Evolutionary conservation across 345 rosid genomes (phyloP).

Genomic region (Isatis tinctoria): DNA sequence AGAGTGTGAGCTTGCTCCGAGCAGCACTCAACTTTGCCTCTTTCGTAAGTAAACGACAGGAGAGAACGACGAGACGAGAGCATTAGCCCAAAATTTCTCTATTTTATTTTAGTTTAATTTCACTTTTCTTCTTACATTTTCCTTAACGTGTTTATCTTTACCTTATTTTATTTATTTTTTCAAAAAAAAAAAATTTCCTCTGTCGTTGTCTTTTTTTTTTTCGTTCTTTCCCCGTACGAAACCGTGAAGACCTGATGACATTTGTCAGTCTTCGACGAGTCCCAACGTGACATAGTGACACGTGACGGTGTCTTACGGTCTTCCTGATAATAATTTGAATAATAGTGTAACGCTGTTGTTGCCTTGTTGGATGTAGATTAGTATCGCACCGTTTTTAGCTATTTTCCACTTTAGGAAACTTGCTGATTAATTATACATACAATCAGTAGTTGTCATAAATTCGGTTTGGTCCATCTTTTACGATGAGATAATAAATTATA

Average conservation of each 20-base stretch:
- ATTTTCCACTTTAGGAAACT: background rate
- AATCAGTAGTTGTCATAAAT: background rate
- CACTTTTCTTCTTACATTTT: background rate
- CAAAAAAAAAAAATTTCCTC: background rate
- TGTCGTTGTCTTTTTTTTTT: background rate
- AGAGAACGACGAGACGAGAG: conserved; percentile 11
- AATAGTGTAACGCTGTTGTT: background rate
- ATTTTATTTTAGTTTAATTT: background rate
- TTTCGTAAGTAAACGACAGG: conserved; percentile 22
- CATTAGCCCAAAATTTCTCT: background rate
- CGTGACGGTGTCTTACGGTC: conserved; percentile 2
- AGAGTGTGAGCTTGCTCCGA: background rate
- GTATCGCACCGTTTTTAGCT: background rate
- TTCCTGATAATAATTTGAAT: background rate
- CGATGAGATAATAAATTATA: background rate
- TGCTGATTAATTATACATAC: conserved; percentile 1
- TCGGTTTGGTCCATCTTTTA: background rate
- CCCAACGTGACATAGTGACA: conserved; percentile 1
- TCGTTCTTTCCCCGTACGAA: background rate
- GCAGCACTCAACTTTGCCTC: conserved; percentile 23
- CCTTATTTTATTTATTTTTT: background rate
- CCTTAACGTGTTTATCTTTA: background rate
- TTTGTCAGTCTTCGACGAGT: conserved; percentile 10
- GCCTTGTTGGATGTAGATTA: background rate
- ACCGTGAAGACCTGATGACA: conserved; percentile 6